A percentile compares a stretch with the other conserved stretches of the same genome.
Evolutionary conservation across 768 basidiomycete genomes (phyloP).

Genomic region (Suillus placidus): DNA sequence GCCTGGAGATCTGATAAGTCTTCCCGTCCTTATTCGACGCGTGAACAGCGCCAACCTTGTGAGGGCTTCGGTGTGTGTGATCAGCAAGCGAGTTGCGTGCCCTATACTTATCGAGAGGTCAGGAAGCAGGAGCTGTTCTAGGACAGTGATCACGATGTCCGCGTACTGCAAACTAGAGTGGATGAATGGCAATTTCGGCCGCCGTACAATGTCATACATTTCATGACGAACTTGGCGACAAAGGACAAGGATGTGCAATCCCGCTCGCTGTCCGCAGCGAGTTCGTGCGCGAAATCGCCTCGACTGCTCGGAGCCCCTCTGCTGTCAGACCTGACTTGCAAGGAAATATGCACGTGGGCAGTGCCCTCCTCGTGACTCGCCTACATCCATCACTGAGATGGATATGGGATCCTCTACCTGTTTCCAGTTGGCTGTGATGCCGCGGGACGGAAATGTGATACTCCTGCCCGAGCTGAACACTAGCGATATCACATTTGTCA

Average conservation of each 20-base stretch:
- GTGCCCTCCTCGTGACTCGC: not conserved
- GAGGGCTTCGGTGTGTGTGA: not conserved
- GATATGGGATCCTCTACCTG: not conserved
- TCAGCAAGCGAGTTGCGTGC: not conserved
- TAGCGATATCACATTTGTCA: not conserved
- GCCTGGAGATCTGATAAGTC: not conserved
- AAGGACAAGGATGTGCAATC: not conserved
- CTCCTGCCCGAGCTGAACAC: not conserved
- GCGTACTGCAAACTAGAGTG: not conserved
- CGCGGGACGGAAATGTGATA: not conserved
- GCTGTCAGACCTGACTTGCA: not conserved
- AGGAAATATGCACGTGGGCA: not conserved
- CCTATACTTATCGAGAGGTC: not conserved
- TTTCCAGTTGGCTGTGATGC: not conserved
- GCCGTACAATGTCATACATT: not conserved
- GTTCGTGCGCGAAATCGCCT: not conserved
- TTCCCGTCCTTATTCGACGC: not conserved
- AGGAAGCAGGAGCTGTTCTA: not conserved
- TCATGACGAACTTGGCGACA: not conserved
- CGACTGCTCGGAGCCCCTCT: not conserved
- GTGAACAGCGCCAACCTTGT: not conserved
- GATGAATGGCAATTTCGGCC: not conserved
- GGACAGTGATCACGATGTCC: not conserved
- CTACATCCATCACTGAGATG: not conserved
- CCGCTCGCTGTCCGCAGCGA: not conserved